These are phyloP conservation scores for Taphrina flavorubra DNA, from an alignment of 1,139 yeast genomes.

Conservation along the genomic window DNA sequence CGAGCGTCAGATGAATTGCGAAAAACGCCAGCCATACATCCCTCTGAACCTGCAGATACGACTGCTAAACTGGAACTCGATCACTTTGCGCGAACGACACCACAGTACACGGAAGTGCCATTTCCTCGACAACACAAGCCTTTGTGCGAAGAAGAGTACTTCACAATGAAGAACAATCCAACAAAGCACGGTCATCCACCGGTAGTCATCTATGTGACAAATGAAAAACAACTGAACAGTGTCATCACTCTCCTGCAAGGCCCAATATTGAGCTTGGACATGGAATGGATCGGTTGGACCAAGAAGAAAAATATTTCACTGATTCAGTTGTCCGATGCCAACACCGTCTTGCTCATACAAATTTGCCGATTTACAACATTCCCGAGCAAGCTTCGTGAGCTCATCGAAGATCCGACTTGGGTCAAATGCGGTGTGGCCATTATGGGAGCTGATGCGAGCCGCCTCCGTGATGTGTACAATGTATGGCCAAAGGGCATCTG, in stretches of 20 bases:
- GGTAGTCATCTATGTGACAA: conserved; percentile 27
- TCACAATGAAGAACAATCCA: conserved; percentile 28
- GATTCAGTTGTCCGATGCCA: conserved; percentile 30
- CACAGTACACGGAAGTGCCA: conserved; percentile 9
- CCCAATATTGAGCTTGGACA: conserved; percentile 32
- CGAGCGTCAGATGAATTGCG: background rate
- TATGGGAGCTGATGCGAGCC: conserved; percentile 34
- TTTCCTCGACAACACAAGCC: conserved; percentile 1
- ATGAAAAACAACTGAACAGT: conserved; percentile 34
- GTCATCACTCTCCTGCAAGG: conserved; percentile 26
- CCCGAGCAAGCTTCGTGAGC: conserved; percentile 19
- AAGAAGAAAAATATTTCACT: conserved; percentile 31
- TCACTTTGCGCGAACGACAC: conserved; percentile 6
- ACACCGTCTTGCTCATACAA: conserved; percentile 31
- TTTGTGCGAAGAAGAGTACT: conserved; percentile 9
- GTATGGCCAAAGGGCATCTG: conserved; percentile 34
- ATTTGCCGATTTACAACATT: conserved; percentile 25
- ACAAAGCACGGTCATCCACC: conserved; percentile 21
- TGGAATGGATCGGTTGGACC: conserved; percentile 27
- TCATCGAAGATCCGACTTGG: conserved; percentile 23
- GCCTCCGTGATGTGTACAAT: conserved; percentile 35
- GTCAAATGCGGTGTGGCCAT: conserved; percentile 37
- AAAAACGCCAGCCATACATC: background rate
- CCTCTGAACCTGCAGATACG: background rate
- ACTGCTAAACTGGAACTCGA: background rate